Percentiles rank a stretch among this genome's conserved stretches.
Evolutionary conservation across 352 stramenopile species (phyloP).

Genomic region (Pythium volutum): DNA sequence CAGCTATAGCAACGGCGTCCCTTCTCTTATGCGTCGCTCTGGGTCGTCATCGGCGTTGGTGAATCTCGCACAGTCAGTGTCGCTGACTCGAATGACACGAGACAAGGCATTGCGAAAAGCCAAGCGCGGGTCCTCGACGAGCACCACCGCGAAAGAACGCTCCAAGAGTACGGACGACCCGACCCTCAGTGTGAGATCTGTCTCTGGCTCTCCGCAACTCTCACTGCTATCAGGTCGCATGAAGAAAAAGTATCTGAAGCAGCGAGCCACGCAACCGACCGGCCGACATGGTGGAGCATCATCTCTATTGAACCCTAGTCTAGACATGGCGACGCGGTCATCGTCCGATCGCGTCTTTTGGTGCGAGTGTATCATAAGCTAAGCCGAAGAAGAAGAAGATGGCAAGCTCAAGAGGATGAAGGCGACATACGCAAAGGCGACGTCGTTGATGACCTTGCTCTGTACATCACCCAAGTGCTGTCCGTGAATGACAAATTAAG

Average conservation of each 20-base stretch:
- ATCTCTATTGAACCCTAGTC: background rate
- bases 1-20: background rate
- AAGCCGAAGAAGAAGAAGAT: slow-evolving; percentile 3
- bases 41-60: slow-evolving; percentile 1
- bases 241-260: slow-evolving; percentile 41
- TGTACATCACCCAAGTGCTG: background rate
- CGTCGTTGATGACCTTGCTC: slow-evolving; percentile 59
- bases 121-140: background rate
- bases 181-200: background rate
- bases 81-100: background rate
- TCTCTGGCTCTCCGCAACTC: slow-evolving; percentile 13
- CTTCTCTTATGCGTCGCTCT: background rate
- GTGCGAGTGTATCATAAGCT: slow-evolving; percentile 61
- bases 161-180: slow-evolving; percentile 5
- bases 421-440: slow-evolving; percentile 49
- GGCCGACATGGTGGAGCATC: background rate
- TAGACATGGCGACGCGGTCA: background rate
- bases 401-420: slow-evolving; percentile 37
- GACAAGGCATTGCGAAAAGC: slow-evolving; percentile 2
- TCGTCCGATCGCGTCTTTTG: slow-evolving; percentile 42
- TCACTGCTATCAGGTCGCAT: slow-evolving; percentile 48
- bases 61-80: background rate
- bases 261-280: slow-evolving; percentile 2
- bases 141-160: slow-evolving; percentile 1
- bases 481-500: too few species aligned